phyloP scores from a whole-genome alignment of 306 rosid species.

The Fragaria nilgerrensis region DNA sequence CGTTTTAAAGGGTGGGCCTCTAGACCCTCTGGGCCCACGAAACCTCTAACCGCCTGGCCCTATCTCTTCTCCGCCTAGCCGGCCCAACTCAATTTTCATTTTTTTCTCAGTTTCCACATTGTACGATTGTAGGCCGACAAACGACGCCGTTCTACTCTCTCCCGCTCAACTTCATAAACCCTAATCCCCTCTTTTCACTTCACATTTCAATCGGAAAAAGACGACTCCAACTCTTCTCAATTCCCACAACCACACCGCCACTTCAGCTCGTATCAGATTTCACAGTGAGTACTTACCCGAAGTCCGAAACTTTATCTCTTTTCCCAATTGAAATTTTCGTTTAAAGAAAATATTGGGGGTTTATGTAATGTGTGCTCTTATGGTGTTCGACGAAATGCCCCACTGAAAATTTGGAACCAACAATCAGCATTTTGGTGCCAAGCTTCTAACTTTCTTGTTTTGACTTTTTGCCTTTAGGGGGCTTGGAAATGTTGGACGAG shows the following conservation, averaged over 20 bases:
- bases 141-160: no score
- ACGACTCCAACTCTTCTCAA: not conserved
- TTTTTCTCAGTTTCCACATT: no score
- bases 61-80: no score
- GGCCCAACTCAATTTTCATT: no score
- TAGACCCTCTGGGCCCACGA: no score
- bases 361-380: not conserved
- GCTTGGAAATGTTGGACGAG: conserved; percentile 54
- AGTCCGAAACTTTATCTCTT: not conserved
- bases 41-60: no score
- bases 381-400: not conserved
- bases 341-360: not conserved
- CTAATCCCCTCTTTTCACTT: not conserved
- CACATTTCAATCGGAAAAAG: not conserved
- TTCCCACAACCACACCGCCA: not conserved
- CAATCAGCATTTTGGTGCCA: not conserved
- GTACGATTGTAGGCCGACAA: no score
- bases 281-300: not conserved
- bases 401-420: not conserved
- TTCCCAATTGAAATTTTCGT: not conserved
- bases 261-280: not conserved
- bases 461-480: not conserved
- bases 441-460: not conserved
- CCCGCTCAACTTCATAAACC: not conserved
- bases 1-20: no score